Evolutionary conservation across 257 asterid genomes (phyloP).

Genomic region (Linaria vulgaris): DNA sequence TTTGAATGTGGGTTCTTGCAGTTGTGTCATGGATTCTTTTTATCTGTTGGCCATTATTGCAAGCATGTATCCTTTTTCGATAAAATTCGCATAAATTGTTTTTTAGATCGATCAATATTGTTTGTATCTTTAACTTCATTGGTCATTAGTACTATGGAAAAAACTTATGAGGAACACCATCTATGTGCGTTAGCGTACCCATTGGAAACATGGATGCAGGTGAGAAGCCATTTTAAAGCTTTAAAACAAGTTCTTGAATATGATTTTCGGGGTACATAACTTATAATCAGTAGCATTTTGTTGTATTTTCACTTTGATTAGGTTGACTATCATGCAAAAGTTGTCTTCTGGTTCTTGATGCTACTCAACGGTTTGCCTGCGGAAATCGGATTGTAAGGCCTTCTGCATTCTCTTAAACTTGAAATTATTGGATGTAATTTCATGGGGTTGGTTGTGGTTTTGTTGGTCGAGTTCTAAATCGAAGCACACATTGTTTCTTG

Average conservation of each 20-base stretch:
- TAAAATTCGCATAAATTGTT: too few relatives aligned
- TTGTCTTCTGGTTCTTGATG: slow-evolving; percentile 87
- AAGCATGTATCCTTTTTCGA: too few relatives aligned
- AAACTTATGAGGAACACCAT: slow-evolving; percentile 83
- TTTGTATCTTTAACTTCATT: slow-evolving; percentile 39
- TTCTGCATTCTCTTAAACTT: background rate
- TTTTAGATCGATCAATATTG: background rate
- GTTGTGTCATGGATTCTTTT: too few relatives aligned
- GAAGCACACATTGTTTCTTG: too few relatives aligned
- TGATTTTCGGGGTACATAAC: background rate
- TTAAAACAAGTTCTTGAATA: background rate
- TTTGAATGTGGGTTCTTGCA: too few relatives aligned
- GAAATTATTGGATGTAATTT: background rate
- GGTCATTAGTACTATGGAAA: slow-evolving; percentile 71
- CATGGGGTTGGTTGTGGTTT: background rate
- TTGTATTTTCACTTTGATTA: slow-evolving; percentile 31
- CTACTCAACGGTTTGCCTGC: slow-evolving; percentile 85
- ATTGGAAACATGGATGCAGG: slow-evolving; percentile 96
- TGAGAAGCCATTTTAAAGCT: slow-evolving; percentile 32
- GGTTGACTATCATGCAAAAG: slow-evolving; percentile 86
- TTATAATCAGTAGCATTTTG: background rate
- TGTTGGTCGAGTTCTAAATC: background rate
- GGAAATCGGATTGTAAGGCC: slow-evolving; percentile 96
- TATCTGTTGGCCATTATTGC: too few relatives aligned
- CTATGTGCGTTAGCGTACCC: slow-evolving; percentile 71